Conservation (phyloP, 768 basidiomycete genomes). For the Tremella yokohamensis region DNA sequence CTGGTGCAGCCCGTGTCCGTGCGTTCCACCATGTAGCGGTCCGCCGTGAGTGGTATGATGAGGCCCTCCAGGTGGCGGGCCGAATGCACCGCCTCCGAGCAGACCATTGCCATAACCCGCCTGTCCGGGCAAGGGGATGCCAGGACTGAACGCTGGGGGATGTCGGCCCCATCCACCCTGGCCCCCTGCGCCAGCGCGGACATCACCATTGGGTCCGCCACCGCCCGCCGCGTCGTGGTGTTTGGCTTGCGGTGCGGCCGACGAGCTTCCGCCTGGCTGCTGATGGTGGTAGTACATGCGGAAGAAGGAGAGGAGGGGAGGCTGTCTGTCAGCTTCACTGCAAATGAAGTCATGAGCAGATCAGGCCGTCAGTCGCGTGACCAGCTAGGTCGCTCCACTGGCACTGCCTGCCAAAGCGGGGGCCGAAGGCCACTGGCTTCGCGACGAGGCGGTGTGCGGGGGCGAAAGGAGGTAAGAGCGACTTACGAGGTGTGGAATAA, state of each 20-base stretch:
- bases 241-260: conserved; percentile 1
- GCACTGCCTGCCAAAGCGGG: no score
- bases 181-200: neutral
- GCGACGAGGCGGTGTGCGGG: no score
- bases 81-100: neutral
- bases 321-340: neutral
- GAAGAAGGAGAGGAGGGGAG: neutral
- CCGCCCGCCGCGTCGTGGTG: neutral
- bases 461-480: no score
- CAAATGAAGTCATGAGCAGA: conserved; percentile 1
- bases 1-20: conserved; percentile 2
- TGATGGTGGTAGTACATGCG: conserved; percentile 6
- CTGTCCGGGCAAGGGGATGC: neutral
- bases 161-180: conserved; percentile 1
- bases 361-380: neutral
- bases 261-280: conserved; percentile 3
- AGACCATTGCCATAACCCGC: neutral
- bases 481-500: no score
- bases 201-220: conserved; percentile 4
- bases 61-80: neutral
- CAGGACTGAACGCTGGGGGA: neutral
- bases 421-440: no score
- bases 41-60: neutral
- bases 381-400: no score
- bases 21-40: neutral